Percentiles rank a stretch among this genome's conserved stretches.
phyloP scores from a whole-genome alignment of 1,284 basidiomycete genomes.

The Gymnopus androsaceus region DNA sequence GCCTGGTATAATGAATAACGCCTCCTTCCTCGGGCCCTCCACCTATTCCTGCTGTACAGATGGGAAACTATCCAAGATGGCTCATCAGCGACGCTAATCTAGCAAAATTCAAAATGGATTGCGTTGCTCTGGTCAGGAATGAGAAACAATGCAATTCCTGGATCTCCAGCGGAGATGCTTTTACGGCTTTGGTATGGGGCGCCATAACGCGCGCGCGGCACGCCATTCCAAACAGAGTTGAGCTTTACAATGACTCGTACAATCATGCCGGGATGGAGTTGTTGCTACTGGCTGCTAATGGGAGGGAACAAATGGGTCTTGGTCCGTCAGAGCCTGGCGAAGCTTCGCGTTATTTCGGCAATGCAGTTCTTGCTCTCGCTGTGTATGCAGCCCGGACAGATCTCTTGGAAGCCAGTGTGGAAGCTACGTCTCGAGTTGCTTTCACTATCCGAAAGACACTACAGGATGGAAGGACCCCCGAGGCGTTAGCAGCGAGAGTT shows the following conservation, averaged over 20 bases:
- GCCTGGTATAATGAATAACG: slow-evolving; percentile 5
- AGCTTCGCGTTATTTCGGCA: slow-evolving; percentile 10
- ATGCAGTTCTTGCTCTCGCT: slow-evolving; percentile 7
- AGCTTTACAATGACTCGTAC: not conserved
- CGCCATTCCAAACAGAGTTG: not conserved
- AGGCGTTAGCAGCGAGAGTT: slow-evolving; percentile 4
- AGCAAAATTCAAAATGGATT: slow-evolving; percentile 9
- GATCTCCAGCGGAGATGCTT: slow-evolving; percentile 15
- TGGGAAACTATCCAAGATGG: slow-evolving; percentile 3
- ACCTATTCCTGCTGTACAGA: slow-evolving; percentile 2
- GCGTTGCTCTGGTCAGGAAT: not conserved
- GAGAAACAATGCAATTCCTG: not conserved
- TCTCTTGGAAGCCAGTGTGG: not conserved
- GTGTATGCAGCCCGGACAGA: not conserved
- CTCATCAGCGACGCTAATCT: slow-evolving; percentile 6
- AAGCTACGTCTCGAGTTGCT: slow-evolving; percentile 8
- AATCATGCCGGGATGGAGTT: not conserved
- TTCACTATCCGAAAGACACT: slow-evolving; percentile 5
- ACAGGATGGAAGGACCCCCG: not conserved
- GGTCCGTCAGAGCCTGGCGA: not conserved
- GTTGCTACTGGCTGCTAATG: slow-evolving; percentile 10
- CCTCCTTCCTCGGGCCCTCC: slow-evolving; percentile 1
- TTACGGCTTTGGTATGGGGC: slow-evolving; percentile 14
- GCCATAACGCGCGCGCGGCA: slow-evolving; percentile 13
- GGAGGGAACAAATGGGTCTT: not conserved